These are phyloP conservation scores for Spencermartinsiella europaea DNA, from an alignment of 805 yeast species.

Conservation along the genomic window DNA sequence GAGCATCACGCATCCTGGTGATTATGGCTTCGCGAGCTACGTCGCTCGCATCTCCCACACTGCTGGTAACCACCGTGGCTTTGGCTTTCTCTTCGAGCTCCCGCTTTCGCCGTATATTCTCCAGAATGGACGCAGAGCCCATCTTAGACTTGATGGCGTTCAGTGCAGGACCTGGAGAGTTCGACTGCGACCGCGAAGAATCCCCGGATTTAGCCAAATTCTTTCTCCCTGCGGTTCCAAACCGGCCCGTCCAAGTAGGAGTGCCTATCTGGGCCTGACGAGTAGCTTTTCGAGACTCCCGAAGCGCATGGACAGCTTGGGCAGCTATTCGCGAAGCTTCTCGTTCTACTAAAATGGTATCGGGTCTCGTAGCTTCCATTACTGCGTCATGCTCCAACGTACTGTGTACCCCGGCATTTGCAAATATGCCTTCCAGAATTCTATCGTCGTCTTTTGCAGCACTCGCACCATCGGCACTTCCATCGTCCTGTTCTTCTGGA, in stretches of 20 bases:
- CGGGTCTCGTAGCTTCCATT: conserved; percentile 51
- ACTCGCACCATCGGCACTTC: conserved; percentile 7
- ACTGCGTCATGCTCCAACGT: conserved; percentile 76
- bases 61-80: background rate
- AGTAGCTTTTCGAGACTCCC: conserved; percentile 53
- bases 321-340: conserved; percentile 59
- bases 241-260: conserved; percentile 95
- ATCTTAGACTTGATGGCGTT: conserved; percentile 6
- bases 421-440: conserved; percentile 70
- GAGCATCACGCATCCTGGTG: conserved; percentile 36
- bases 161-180: conserved; percentile 11
- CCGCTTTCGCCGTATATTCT: conserved; percentile 42
- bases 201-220: conserved; percentile 22
- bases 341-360: conserved; percentile 48
- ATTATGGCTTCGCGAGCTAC: conserved; percentile 25
- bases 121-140: conserved; percentile 46
- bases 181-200: conserved; percentile 7
- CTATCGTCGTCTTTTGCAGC: conserved; percentile 43
- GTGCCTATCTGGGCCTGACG: conserved; percentile 54
- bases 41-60: conserved; percentile 8
- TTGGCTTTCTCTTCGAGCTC: conserved; percentile 29
- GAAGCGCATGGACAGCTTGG: conserved; percentile 55
- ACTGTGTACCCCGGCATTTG: conserved; percentile 66
- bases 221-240: conserved; percentile 74
- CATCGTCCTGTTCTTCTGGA: conserved; percentile 36